Evolutionary conservation across 2,329 filamentous ascomycete species (phyloP), one percentile per base, ranked within the genome.

Genomic region (Apiospora hydei): DNA sequence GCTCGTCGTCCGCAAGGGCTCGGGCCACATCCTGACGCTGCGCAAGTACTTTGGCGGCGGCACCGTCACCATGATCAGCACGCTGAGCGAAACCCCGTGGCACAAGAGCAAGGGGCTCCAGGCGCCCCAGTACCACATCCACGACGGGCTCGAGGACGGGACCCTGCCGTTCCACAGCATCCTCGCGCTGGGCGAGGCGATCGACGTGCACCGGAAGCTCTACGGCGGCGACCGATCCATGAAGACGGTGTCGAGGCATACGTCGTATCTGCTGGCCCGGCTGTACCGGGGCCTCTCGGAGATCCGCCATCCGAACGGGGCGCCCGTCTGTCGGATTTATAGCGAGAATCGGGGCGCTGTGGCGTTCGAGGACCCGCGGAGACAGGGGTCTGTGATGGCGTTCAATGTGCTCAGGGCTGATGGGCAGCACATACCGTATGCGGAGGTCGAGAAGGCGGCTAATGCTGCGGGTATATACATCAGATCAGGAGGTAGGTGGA

Each of bases 21-120:
- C 90, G 0, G 87, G 86, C 0, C 85, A 89, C 73, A 84, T 90
- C 70, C 84, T 88, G 61, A 86, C 84, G 69, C 83, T 85, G 71
- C 84, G 89, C 53, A 87, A 84, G 73, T 93, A 92, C 77, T 93
- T 93, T 77, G 91, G 90, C 26, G 91, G 91, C 41, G 91, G 91
- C 13, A 93, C 91, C 1, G 88, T 91, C 49, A 86, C 88, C 69
- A 89, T 90, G 85, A 86, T 91, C 38, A 86, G 87, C 7, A 83
- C 85, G 26, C 79, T 87, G 57, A 85, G 84, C 21, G 43, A 68
- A 5, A 6, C 34, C 51, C 71, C 66, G 30, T 69, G 67, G 73
- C 70, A 74, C 43, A 67, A 61, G 1, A 64, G 64, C 13, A 76
- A 80, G 30, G 76, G 77, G 34, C 72, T 70, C 6, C 75, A 79